Evolutionary conservation across 148 eudicot species (phyloP).

Genomic region (Heliosperma pusillum): DNA sequence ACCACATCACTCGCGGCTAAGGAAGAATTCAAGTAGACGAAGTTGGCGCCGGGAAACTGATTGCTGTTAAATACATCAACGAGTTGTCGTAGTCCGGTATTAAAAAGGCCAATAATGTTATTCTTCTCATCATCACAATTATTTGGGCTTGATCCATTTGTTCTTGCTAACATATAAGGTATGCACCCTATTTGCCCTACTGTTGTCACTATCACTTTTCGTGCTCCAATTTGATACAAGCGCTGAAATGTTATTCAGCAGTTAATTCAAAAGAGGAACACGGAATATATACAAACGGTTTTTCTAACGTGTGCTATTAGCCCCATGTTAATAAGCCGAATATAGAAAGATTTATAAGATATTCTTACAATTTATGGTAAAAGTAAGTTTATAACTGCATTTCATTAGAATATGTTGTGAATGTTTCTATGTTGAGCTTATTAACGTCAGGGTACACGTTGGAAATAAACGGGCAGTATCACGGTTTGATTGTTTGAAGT

Average conservation of each 20-base stretch:
- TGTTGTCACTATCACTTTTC: conserved; percentile 65
- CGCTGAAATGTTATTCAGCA: conserved; percentile 24
- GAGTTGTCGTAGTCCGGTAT: conserved; percentile 50
- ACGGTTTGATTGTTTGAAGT: too few species aligned
- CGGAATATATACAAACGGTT: too few species aligned
- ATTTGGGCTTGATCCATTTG: conserved; percentile 35
- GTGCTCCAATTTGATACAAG: conserved; percentile 61
- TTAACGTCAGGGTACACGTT: too few species aligned
- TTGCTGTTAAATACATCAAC: conserved; percentile 59
- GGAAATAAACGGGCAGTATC: too few species aligned
- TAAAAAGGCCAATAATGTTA: conserved; percentile 47
- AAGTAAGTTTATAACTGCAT: too few species aligned
- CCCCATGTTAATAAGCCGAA: too few species aligned
- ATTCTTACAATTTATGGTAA: too few species aligned
- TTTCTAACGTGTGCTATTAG: too few species aligned
- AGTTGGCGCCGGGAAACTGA: conserved; percentile 56
- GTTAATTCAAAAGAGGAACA: not conserved
- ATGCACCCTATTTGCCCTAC: conserved; percentile 88
- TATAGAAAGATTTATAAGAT: too few species aligned
- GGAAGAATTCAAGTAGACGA: conserved; percentile 60
- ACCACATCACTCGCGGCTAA: conserved; percentile 40
- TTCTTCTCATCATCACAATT: conserved; percentile 69
- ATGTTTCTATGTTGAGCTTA: too few species aligned
- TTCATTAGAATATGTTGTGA: too few species aligned
- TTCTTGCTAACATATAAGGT: conserved; percentile 70